Evolutionary conservation across 192 early-diverging fungal species (phyloP), one percentile per base, ranked within the genome.

Genomic region (Entophlyctis luteolus): DNA sequence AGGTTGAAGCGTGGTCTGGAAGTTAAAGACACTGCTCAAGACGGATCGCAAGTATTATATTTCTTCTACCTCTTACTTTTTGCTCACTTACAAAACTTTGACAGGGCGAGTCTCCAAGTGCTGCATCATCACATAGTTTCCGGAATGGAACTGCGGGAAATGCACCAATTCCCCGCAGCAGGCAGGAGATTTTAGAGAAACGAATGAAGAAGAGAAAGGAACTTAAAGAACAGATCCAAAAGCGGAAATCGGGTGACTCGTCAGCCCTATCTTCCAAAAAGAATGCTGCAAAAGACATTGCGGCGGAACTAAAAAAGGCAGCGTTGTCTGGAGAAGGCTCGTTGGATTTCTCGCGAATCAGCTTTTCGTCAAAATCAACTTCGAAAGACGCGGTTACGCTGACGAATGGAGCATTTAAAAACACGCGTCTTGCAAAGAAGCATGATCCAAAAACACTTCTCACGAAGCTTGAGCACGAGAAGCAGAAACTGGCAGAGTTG

Each of bases 171-270:
- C 79, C 84, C 10, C 72, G 74, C 20, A 83, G 81, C 48, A 76
- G 91, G 36, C 87, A 91, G 52, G 89, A 89, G 10, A 86, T 92
- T 67, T 73, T 93, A 48, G 84, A 91, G 62, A 87, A 79, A 72
- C 85, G 92, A 70, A 72, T 86, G 34, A 80, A 81, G 38, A 72
- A 77, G 65, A 78, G 79, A 57, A 77, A 80, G 71, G 80, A 82
- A 55, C 73, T 78, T 54, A 72, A 77, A 75, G 89, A 89, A 76
- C 80, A 77, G 54, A 75, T 79, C 35, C 53, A 73, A 31, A 82
- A 86, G 67, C 76, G 82, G 65, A 80, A 79, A 68, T 84, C 85
- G 65, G 85, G 84, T 65, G 84, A 84, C 68, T 59, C 77, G 20
- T 77, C 72, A 31, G 39, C 10, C n/a, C 8, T 42, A 42, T 12